phyloP scores from a whole-genome alignment of 495 filamentous ascomycete species.

The Chlorociboria aeruginascens region DNA sequence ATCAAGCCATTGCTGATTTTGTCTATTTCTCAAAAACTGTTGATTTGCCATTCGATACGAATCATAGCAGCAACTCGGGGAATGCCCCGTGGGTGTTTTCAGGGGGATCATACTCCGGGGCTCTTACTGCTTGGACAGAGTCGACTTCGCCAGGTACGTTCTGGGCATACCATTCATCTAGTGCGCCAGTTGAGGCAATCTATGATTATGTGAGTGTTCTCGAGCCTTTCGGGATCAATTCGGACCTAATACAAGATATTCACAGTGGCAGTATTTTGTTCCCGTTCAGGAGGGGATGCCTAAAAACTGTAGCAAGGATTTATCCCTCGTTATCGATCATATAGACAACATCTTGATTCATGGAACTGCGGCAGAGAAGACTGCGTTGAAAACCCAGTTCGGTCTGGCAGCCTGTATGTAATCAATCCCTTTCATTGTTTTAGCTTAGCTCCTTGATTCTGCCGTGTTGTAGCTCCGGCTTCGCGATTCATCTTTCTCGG shows the following conservation, averaged over 20 bases:
- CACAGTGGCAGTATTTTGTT: conserved; percentile 48
- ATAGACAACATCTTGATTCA: conserved; percentile 35
- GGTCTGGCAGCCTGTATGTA: conserved; percentile 33
- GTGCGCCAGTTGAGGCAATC: conserved; percentile 50
- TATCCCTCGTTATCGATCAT: conserved; percentile 42
- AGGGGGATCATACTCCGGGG: conserved; percentile 56
- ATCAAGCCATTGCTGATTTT: conserved; percentile 49
- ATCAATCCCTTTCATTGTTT: too few species aligned
- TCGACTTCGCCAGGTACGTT: conserved; percentile 47
- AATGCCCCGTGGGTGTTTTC: conserved; percentile 52
- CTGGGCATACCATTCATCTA: conserved; percentile 55
- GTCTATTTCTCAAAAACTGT: conserved; percentile 50
- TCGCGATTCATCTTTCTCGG: too few species aligned
- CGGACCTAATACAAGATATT: conserved; percentile 13
- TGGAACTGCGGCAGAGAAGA: conserved; percentile 32
- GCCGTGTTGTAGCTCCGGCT: too few species aligned
- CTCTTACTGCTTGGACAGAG: conserved; percentile 51
- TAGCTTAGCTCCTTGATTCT: too few species aligned
- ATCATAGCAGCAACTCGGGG: conserved; percentile 36
- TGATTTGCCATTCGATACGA: conserved; percentile 43
- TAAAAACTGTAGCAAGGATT: conserved; percentile 49
- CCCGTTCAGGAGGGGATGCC: conserved; percentile 52
- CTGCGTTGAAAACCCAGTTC: conserved; percentile 46
- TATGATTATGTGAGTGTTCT: conserved; percentile 32
- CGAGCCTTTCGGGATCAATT: background rate